These are phyloP conservation scores for Samsoniella hepiali DNA, from an alignment of 2,329 filamentous ascomycete species.

Conservation along the genomic window DNA sequence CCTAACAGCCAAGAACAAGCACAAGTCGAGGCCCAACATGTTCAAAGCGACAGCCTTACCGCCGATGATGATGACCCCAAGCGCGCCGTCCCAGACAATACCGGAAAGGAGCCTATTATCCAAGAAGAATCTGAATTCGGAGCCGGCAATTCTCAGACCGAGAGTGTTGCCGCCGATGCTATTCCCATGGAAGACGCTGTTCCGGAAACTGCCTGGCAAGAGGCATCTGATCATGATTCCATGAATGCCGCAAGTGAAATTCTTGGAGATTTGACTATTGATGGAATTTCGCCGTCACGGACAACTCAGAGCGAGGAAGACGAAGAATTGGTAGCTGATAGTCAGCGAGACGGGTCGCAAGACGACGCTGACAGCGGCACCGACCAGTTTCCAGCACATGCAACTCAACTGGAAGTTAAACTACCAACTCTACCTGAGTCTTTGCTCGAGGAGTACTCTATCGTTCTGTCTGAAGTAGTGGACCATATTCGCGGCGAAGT, in stretches of 20 bases:
- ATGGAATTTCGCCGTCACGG: neutral
- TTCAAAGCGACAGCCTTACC: neutral
- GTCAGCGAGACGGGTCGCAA: neutral
- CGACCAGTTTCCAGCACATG: neutral
- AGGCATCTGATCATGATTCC: neutral
- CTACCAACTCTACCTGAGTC: conserved; percentile 2
- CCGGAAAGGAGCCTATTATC: neutral
- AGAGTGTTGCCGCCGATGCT: neutral
- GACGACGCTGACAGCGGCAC: neutral
- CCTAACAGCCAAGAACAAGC: neutral
- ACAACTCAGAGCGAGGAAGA: neutral
- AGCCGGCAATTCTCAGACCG: neutral
- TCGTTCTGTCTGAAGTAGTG: conserved; percentile 36
- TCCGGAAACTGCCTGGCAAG: neutral
- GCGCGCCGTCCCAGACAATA: neutral
- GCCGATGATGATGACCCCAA: neutral
- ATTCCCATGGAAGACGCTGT: neutral
- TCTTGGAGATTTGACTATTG: neutral
- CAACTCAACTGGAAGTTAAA: conserved; percentile 16
- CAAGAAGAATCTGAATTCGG: neutral
- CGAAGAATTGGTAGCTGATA: neutral
- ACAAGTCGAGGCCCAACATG: neutral
- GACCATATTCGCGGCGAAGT: conserved; percentile 35
- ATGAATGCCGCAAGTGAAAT: neutral
- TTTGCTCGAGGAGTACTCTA: conserved; percentile 27